phyloP scores from a whole-genome alignment of 306 rosid species.

The Pterocarpus santalinus region DNA sequence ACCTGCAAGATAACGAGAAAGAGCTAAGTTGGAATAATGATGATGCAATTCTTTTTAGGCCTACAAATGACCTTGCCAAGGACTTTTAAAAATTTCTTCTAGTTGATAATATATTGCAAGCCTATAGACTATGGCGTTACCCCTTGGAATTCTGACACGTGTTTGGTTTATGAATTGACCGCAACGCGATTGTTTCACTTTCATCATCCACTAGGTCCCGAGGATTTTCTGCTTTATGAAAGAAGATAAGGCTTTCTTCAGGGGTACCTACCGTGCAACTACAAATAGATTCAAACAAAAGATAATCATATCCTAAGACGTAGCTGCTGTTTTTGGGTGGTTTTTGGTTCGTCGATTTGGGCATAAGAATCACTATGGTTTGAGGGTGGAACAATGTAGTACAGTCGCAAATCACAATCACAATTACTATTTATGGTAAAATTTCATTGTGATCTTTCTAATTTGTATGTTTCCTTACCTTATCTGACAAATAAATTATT shows the following conservation, averaged over 20 bases:
- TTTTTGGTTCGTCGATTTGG: constrained; percentile 11
- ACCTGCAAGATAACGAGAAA: neutral
- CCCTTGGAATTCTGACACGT: constrained; percentile 2
- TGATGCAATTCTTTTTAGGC: constrained; percentile 34
- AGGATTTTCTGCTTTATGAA: constrained; percentile 21
- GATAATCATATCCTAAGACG: constrained; percentile 30
- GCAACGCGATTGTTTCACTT: constrained; percentile 25
- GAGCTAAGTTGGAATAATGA: neutral
- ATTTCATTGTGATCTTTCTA: neutral
- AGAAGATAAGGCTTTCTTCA: neutral
- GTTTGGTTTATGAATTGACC: constrained; percentile 27
- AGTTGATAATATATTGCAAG: neutral
- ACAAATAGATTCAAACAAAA: constrained; percentile 34
- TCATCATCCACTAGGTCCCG: constrained; percentile 38
- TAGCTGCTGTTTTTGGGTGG: constrained; percentile 13
- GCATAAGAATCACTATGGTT: constrained; percentile 19
- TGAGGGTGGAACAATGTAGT: neutral
- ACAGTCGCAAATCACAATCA: constrained; percentile 1
- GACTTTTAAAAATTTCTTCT: constrained; percentile 27
- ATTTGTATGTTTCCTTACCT: neutral
- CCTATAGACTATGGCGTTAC: constrained; percentile 5
- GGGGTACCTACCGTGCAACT: neutral
- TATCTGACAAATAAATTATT: neutral
- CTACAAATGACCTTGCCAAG: constrained; percentile 10
- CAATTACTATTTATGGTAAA: neutral